Evolutionary conservation across 2,329 filamentous ascomycete species (phyloP).

Genomic region (Penicillium aurantiogriseum): DNA sequence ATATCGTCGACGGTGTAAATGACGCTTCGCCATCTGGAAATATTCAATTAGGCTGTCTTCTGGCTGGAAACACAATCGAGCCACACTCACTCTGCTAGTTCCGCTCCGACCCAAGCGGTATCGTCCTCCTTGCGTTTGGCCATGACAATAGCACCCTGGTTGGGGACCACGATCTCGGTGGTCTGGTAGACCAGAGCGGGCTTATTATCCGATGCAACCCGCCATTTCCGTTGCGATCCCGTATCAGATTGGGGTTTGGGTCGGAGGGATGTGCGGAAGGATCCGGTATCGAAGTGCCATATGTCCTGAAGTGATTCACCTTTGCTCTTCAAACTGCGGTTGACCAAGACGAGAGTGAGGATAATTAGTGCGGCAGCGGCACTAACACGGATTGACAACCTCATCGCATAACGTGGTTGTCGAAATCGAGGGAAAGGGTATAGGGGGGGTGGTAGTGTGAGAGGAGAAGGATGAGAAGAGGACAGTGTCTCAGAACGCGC

Average conservation of each 20-base stretch:
- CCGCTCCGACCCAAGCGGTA: constrained; percentile 46
- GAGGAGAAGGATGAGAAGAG: constrained; percentile 4
- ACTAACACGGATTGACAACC: constrained; percentile 29
- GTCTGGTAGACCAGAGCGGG: constrained; percentile 26
- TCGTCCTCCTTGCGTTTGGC: constrained; percentile 45
- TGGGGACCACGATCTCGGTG: constrained; percentile 32
- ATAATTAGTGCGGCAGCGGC: constrained; percentile 33
- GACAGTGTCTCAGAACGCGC: constrained; percentile 4
- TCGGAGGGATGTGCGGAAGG: constrained; percentile 15
- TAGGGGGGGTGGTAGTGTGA: constrained; percentile 2
- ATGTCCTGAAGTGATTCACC: constrained; percentile 23
- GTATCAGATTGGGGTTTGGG: constrained; percentile 7
- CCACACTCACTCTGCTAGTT: constrained; percentile 44
- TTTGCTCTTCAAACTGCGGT: constrained; percentile 24
- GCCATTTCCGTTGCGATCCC: constrained; percentile 22
- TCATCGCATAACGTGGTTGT: constrained; percentile 24
- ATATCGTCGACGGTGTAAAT: constrained; percentile 46
- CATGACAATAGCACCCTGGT: constrained; percentile 46
- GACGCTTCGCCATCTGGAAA: constrained; percentile 45
- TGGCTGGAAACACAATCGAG: background rate
- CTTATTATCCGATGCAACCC: constrained; percentile 12
- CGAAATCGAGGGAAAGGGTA: constrained; percentile 2
- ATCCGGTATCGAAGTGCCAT: constrained; percentile 29
- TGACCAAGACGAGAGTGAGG: constrained; percentile 30
- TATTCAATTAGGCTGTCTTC: background rate